These are phyloP conservation scores for Zarea fungicola DNA, from an alignment of 2,329 filamentous ascomycete genomes.

Conservation along the genomic window DNA sequence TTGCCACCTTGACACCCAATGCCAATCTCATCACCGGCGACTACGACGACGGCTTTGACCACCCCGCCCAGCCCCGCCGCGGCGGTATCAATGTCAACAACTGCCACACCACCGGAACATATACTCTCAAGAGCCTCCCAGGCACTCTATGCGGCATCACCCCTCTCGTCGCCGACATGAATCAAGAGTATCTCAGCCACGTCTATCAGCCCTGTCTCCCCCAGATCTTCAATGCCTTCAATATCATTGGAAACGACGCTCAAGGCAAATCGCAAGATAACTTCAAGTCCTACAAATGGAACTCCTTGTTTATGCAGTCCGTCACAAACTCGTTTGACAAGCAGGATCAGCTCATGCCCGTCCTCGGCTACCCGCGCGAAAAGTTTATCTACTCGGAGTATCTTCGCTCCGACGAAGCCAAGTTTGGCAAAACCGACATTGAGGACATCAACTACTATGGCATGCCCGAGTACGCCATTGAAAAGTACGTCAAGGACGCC, in stretches of 20 bases:
- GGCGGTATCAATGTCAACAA: conserved; percentile 38
- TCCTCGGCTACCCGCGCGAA: conserved; percentile 25
- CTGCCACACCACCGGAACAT: conserved; percentile 36
- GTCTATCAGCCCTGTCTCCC: conserved; percentile 41
- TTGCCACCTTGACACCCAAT: conserved; percentile 26
- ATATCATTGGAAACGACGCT: conserved; percentile 18
- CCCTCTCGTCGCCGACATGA: conserved; percentile 37
- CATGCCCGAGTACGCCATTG: conserved; percentile 26
- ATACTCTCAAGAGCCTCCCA: conserved; percentile 38
- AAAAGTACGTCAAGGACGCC: conserved; percentile 29
- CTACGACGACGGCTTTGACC: conserved; percentile 30
- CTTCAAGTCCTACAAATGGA: conserved; percentile 26
- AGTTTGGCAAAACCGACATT: conserved; percentile 24
- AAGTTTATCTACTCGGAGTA: conserved; percentile 25
- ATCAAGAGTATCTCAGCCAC: conserved; percentile 35
- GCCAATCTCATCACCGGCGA: conserved; percentile 32
- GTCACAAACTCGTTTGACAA: conserved; percentile 30
- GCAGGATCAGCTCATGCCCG: conserved; percentile 25
- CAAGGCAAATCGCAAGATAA: conserved; percentile 13
- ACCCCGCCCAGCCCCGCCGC: conserved; percentile 18
- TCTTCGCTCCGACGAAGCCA: conserved; percentile 23
- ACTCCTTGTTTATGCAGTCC: conserved; percentile 29
- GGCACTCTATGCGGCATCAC: conserved; percentile 38
- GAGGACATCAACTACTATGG: conserved; percentile 32
- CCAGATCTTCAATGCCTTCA: conserved; percentile 32